Evolutionary conservation across 495 filamentous ascomycete species (phyloP).

Genomic region (Jackrogersella minutella): DNA sequence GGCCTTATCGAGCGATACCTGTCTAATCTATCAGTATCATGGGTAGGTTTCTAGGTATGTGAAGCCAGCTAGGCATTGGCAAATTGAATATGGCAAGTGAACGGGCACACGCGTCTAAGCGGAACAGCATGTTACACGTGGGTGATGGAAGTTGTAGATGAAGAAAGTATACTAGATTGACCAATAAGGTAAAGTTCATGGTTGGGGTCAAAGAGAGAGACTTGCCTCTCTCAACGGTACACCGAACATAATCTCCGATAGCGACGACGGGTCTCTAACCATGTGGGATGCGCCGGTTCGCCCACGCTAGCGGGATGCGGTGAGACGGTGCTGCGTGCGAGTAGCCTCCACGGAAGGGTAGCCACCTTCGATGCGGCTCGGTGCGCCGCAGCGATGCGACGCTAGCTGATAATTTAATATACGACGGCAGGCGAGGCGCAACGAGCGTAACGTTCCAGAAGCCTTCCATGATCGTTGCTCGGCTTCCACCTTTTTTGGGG

Average conservation of each 20-base stretch:
- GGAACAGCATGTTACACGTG: slow-evolving; percentile 11
- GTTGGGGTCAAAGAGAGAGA: neutral
- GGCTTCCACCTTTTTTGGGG: neutral
- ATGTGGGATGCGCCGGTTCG: slow-evolving; percentile 23
- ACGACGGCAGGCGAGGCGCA: slow-evolving; percentile 7
- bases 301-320: slow-evolving; percentile 17
- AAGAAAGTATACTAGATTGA: slow-evolving; percentile 8
- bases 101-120: slow-evolving; percentile 8
- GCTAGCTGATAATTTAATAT: slow-evolving; percentile 6
- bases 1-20: neutral
- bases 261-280: neutral
- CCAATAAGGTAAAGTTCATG: neutral
- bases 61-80: neutral
- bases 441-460: slow-evolving; percentile 36
- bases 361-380: slow-evolving; percentile 29
- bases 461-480: neutral
- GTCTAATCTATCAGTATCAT: neutral
- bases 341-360: slow-evolving; percentile 30
- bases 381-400: slow-evolving; percentile 19
- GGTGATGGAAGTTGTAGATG: neutral
- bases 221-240: neutral
- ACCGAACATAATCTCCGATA: slow-evolving; percentile 9
- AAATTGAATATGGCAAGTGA: slow-evolving; percentile 6
- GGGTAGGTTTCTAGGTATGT: neutral
- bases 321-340: slow-evolving; percentile 18